Evolutionary conservation across 192 early-diverging fungal species (phyloP).

Genomic region (Podila minutissima): DNA sequence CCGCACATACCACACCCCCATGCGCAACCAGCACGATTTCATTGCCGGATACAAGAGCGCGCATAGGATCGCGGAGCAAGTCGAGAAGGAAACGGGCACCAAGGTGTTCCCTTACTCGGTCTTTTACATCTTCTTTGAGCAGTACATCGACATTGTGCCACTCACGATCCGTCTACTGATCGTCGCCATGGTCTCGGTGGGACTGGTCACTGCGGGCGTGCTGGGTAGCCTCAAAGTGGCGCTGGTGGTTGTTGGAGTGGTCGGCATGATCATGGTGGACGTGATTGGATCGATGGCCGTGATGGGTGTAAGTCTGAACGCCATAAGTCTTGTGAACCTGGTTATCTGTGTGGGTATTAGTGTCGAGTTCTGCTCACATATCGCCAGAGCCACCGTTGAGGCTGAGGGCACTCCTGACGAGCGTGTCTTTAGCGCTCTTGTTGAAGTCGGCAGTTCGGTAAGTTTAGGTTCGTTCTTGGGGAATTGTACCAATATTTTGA

Average conservation of each 20-base stretch:
- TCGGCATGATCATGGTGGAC: constrained; percentile 68
- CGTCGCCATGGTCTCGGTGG: constrained; percentile 63
- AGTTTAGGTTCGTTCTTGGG: background rate
- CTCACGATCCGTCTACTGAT: constrained; percentile 60
- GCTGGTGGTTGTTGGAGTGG: constrained; percentile 61
- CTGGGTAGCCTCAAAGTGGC: constrained; percentile 63
- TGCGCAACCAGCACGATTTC: constrained; percentile 65
- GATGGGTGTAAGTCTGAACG: constrained; percentile 68
- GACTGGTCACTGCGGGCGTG: constrained; percentile 59
- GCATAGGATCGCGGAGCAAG: constrained; percentile 64
- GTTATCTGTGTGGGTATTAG: constrained; percentile 75
- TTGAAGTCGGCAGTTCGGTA: constrained; percentile 71
- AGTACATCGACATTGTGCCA: constrained; percentile 64
- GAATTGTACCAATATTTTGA: background rate
- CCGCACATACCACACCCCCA: constrained; percentile 67
- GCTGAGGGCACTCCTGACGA: constrained; percentile 55
- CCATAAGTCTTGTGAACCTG: constrained; percentile 70
- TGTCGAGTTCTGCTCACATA: constrained; percentile 75
- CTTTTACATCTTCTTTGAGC: constrained; percentile 76
- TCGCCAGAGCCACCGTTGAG: constrained; percentile 64
- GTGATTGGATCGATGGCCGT: constrained; percentile 66
- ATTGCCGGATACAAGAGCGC: constrained; percentile 66
- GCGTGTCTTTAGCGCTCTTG: constrained; percentile 56
- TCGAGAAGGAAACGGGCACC: constrained; percentile 51
- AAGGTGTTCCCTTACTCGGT: constrained; percentile 70